Evolutionary conservation across 2,329 filamentous ascomycete genomes (phyloP).

Genomic region (Pestalotiopsis sp.): DNA sequence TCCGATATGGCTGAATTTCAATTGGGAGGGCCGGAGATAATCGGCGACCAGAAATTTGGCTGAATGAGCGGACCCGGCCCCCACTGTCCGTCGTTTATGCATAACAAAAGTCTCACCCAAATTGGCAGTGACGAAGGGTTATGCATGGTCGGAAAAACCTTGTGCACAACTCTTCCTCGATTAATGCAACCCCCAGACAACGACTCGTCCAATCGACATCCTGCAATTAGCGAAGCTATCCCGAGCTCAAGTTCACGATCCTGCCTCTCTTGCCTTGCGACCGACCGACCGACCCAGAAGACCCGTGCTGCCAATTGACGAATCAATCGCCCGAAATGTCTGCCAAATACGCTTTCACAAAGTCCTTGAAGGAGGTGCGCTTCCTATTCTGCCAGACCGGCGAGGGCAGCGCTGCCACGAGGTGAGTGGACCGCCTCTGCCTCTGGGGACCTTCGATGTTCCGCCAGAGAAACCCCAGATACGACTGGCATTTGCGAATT

Average conservation of each 20-base stretch:
- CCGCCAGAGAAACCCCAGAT: neutral
- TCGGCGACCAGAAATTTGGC: constrained; percentile 10
- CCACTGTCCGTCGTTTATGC: neutral
- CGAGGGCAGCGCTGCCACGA: constrained; percentile 82
- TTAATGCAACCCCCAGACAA: neutral
- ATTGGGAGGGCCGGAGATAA: constrained; percentile 13
- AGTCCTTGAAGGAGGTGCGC: constrained; percentile 88
- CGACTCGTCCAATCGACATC: constrained; percentile 3
- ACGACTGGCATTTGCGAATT: neutral
- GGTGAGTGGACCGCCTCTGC: constrained; percentile 54
- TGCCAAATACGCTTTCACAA: constrained; percentile 87
- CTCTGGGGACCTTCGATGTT: neutral
- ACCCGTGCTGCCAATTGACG: constrained; percentile 16
- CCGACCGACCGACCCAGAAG: neutral
- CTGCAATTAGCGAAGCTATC: constrained; percentile 13
- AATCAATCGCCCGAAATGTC: constrained; percentile 63
- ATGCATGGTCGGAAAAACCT: constrained; percentile 14
- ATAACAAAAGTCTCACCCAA: neutral
- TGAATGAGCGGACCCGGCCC: neutral
- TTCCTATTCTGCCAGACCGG: constrained; percentile 97
- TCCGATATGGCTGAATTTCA: constrained; percentile 1
- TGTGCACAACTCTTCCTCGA: constrained; percentile 6
- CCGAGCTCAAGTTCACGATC: neutral
- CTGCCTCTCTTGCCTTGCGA: neutral
- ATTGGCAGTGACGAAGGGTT: neutral